Conservation (phyloP, 2,329 filamentous ascomycete species). For the Fusarium longipes region DNA sequence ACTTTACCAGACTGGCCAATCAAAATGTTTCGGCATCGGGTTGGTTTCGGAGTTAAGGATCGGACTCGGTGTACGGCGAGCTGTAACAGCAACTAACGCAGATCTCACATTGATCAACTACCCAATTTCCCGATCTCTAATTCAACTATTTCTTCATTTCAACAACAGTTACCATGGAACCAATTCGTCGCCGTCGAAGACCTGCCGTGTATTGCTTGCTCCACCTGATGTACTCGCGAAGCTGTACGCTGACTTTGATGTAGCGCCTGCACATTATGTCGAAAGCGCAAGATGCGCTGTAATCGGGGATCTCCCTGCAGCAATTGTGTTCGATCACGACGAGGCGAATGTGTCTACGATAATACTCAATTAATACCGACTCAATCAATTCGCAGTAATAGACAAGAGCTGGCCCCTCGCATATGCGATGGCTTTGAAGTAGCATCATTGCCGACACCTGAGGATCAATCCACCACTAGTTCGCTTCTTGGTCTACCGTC, state of each 20-base stretch:
- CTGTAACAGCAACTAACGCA: slow-evolving; percentile 14
- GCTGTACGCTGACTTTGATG: not conserved
- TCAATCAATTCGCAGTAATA: not conserved
- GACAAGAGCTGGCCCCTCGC: not conserved
- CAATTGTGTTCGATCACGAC: slow-evolving; percentile 56
- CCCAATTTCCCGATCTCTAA: not conserved
- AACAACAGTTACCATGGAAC: slow-evolving; percentile 24
- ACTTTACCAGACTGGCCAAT: rapidly evolving
- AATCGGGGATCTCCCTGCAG: slow-evolving; percentile 55
- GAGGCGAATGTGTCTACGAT: slow-evolving; percentile 51
- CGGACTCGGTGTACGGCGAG: slow-evolving; percentile 23
- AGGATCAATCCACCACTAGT: not conserved
- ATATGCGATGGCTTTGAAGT: rapidly evolving
- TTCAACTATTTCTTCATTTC: too few species aligned
- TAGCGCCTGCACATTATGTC: slow-evolving; percentile 56
- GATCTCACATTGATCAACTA: not conserved
- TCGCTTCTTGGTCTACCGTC: not conserved
- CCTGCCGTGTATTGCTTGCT: slow-evolving; percentile 43
- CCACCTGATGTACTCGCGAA: rapidly evolving
- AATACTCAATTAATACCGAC: slow-evolving; percentile 14
- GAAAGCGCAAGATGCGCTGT: slow-evolving; percentile 59
- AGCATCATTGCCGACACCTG: not conserved
- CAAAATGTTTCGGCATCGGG: not conserved
- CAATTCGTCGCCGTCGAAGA: slow-evolving; percentile 43
- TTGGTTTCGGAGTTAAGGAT: not conserved